A percentile compares a stretch with the other conserved stretches of the same genome.
These are phyloP conservation scores for Ephemerocybe angulata DNA, from an alignment of 768 basidiomycete genomes.

Conservation along the genomic window DNA sequence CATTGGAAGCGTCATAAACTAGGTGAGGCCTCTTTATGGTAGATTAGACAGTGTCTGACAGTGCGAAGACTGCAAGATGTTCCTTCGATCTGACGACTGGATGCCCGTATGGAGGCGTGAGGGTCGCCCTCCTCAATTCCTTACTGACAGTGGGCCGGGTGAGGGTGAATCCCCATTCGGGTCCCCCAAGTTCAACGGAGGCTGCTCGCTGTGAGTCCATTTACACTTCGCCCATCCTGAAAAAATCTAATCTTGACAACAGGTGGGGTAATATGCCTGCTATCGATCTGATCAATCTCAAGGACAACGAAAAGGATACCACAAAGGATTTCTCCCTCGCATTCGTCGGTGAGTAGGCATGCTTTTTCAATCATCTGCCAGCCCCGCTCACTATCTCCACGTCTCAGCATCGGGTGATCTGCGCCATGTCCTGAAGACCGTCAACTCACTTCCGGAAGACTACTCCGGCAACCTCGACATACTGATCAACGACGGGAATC, in stretches of 20 bases:
- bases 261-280: constrained; percentile 24
- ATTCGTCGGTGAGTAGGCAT: constrained; percentile 17
- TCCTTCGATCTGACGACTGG: constrained; percentile 12
- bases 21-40: background rate
- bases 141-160: too few relatives aligned
- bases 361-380: background rate
- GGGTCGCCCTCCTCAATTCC: constrained; percentile 15
- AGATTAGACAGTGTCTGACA: background rate
- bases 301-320: constrained; percentile 15
- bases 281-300: constrained; percentile 17
- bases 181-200: too few relatives aligned
- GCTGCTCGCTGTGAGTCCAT: background rate
- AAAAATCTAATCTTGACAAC: background rate
- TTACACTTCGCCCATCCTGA: background rate
- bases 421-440: constrained; percentile 34
- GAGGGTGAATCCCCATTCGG: too few relatives aligned
- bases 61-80: constrained; percentile 15
- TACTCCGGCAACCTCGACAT: constrained; percentile 35
- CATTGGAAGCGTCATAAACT: constrained; percentile 5
- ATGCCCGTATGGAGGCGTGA: constrained; percentile 15
- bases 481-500: constrained; percentile 34
- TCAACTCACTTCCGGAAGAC: constrained; percentile 36
- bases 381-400: background rate
- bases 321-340: constrained; percentile 16
- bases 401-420: constrained; percentile 41